A percentile compares a stretch with the other conserved stretches of the same genome.
These are phyloP conservation scores for Alternaria brassicae DNA, from an alignment of 2,329 filamentous ascomycete genomes.

Conservation along the genomic window DNA sequence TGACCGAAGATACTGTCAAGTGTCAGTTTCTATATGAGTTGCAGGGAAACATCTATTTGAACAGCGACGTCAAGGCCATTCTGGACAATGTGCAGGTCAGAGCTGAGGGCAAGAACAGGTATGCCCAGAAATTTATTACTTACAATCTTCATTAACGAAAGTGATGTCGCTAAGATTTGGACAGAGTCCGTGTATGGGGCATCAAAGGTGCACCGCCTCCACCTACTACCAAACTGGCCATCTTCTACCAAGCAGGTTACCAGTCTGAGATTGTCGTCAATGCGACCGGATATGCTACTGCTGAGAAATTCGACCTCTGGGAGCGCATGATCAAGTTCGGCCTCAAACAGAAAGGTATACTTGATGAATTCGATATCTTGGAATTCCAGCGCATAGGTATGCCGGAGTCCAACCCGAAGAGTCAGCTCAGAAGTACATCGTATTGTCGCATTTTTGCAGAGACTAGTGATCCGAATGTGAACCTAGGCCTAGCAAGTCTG, in stretches of 20 bases:
- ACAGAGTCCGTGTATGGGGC: slow-evolving; percentile 47
- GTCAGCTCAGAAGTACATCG: slow-evolving; percentile 41
- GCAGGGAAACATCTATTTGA: slow-evolving; percentile 56
- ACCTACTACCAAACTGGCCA: slow-evolving; percentile 51
- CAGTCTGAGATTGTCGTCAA: slow-evolving; percentile 50
- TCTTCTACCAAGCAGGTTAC: slow-evolving; percentile 51
- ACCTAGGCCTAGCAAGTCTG: slow-evolving; percentile 32
- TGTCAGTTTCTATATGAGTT: slow-evolving; percentile 57
- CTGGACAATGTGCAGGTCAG: slow-evolving; percentile 46
- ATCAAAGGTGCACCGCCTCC: slow-evolving; percentile 52
- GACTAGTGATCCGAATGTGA: slow-evolving; percentile 27
- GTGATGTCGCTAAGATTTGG: background rate
- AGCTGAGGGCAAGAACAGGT: slow-evolving; percentile 46
- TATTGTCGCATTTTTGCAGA: slow-evolving; percentile 46
- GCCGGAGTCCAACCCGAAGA: slow-evolving; percentile 35
- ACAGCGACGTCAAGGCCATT: slow-evolving; percentile 55
- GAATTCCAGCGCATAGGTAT: slow-evolving; percentile 58
- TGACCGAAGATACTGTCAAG: slow-evolving; percentile 45
- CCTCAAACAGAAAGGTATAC: slow-evolving; percentile 49
- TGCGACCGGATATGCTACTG: slow-evolving; percentile 54
- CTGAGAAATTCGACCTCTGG: slow-evolving; percentile 58
- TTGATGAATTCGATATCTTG: slow-evolving; percentile 57
- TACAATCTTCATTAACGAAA: too few relatives aligned
- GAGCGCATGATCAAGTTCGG: slow-evolving; percentile 57
- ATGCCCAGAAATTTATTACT: background rate